phyloP scores from a whole-genome alignment of 306 rosid genomes.

The Prosopis cineraria region DNA sequence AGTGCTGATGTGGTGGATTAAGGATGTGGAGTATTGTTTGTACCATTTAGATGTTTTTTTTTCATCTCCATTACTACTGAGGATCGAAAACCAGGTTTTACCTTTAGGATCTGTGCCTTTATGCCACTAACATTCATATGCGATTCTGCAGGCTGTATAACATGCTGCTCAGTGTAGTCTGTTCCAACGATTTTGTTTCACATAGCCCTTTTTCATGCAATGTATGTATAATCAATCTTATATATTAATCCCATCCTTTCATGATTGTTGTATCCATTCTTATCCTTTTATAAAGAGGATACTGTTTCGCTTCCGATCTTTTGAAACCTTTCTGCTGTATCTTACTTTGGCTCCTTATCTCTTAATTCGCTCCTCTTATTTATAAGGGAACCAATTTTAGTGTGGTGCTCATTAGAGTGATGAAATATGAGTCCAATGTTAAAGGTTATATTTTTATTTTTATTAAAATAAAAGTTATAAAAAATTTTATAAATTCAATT shows the following conservation, averaged over 20 bases:
- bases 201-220: constrained; percentile 32
- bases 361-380: too few relatives aligned
- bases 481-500: too few relatives aligned
- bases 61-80: constrained; percentile 19
- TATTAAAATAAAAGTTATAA: too few relatives aligned
- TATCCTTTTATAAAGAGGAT: constrained; percentile 3
- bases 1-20: constrained; percentile 28
- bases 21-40: constrained; percentile 28
- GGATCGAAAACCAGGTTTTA: constrained; percentile 28
- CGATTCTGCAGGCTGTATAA: constrained; percentile 23
- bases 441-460: too few relatives aligned
- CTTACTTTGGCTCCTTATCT: neutral
- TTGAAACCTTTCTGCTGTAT: neutral
- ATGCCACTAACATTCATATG: constrained; percentile 25
- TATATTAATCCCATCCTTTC: neutral
- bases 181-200: constrained; percentile 42
- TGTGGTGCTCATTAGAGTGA: too few relatives aligned
- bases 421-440: too few relatives aligned
- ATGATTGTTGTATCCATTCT: constrained; percentile 14
- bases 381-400: too few relatives aligned
- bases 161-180: constrained; percentile 38
- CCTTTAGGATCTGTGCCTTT: constrained; percentile 29
- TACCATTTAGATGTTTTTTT: constrained; percentile 27
- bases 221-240: constrained; percentile 44
- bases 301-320: neutral